These are phyloP conservation scores for Parasitella parasitica DNA, from an alignment of 371 early-diverging fungal genomes.

Conservation along the genomic window DNA sequence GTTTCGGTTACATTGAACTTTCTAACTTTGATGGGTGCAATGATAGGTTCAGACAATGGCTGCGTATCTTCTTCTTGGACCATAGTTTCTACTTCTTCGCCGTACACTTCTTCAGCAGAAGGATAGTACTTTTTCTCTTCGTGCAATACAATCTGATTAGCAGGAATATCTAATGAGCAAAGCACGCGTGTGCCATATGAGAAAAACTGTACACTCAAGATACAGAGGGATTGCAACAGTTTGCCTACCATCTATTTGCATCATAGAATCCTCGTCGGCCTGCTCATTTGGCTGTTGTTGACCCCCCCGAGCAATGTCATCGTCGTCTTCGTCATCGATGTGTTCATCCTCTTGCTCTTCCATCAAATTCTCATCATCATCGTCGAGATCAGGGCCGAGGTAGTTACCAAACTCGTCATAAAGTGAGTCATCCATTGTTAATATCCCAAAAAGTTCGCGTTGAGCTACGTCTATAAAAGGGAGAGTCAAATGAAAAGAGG, in stretches of 20 bases:
- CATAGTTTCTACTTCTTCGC: constrained; percentile 91
- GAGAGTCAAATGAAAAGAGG: neutral
- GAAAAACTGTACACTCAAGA: neutral
- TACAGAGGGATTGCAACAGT: neutral
- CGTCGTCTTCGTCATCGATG: constrained; percentile 45
- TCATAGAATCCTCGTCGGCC: constrained; percentile 28
- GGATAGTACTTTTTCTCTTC: constrained; percentile 98
- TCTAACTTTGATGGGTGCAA: constrained; percentile 86
- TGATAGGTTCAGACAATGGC: constrained; percentile 92
- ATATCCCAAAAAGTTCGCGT: constrained; percentile 4
- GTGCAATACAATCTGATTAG: constrained; percentile 87
- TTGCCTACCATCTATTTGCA: constrained; percentile 48
- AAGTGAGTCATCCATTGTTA: constrained; percentile 73
- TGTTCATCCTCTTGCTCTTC: constrained; percentile 37
- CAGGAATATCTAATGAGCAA: constrained; percentile 52
- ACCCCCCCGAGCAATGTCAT: constrained; percentile 46
- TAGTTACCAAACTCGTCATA: constrained; percentile 99
- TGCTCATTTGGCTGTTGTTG: constrained; percentile 18
- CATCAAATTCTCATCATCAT: constrained; percentile 42
- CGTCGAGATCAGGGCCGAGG: constrained; percentile 90
- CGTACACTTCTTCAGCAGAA: constrained; percentile 96
- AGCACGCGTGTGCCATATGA: neutral
- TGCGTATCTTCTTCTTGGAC: constrained; percentile 98
- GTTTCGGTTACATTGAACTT: constrained; percentile 86
- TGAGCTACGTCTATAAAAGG: constrained; percentile 1